A percentile compares a stretch with the other conserved stretches of the same genome.
Evolutionary conservation across 768 basidiomycete genomes (phyloP).

Genomic region (Trametes elegans): DNA sequence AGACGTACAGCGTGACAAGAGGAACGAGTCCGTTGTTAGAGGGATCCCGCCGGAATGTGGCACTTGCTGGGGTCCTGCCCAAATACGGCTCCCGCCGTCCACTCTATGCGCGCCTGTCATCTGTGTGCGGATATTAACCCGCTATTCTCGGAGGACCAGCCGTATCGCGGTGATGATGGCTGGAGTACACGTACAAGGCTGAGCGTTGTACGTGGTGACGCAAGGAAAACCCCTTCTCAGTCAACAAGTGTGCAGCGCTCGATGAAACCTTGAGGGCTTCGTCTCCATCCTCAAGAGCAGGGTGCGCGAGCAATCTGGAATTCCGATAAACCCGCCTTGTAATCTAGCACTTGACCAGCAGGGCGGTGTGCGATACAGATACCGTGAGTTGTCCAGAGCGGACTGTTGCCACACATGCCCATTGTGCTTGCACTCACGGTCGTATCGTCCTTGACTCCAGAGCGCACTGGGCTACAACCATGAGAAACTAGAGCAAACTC

Average conservation of each 20-base stretch:
- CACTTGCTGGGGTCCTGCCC: conserved; percentile 3
- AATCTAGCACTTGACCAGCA: no score
- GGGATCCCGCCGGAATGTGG: neutral
- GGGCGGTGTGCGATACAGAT: no score
- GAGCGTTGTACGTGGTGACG: neutral
- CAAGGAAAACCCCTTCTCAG: neutral
- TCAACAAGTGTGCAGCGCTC: no score
- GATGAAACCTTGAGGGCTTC: neutral
- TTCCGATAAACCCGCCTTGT: no score
- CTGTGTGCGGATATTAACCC: neutral
- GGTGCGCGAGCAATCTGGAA: no score
- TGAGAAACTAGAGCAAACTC: no score
- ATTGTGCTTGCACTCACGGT: no score
- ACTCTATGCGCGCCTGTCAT: neutral
- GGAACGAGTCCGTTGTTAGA: neutral
- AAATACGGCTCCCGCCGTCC: neutral
- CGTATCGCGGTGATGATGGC: neutral
- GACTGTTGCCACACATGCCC: no score
- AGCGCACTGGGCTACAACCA: no score
- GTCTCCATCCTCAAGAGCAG: no score
- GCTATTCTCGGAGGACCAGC: neutral
- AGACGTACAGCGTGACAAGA: conserved; percentile 2
- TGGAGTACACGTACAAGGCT: neutral
- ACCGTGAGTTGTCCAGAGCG: no score
- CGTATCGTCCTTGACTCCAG: no score